These are phyloP conservation scores for Dactylellina parvicollis DNA, from an alignment of 2,329 filamentous ascomycete genomes.

Conservation along the genomic window DNA sequence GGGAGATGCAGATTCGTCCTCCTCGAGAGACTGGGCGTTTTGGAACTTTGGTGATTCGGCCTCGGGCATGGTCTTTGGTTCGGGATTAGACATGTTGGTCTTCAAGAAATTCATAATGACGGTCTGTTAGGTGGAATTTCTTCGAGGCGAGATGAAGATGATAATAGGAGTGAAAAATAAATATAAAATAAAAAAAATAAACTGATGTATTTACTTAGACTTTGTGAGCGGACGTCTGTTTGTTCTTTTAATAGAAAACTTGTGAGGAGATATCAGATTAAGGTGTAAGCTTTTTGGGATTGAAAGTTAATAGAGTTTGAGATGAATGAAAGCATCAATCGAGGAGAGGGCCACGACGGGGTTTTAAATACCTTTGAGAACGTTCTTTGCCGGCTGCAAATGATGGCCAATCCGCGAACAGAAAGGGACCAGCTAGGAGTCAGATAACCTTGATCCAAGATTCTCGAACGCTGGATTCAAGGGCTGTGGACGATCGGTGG, in stretches of 20 bases:
- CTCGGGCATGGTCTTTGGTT: slow-evolving; percentile 34
- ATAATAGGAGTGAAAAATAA: background rate
- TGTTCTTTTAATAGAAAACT: background rate
- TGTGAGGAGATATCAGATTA: slow-evolving; percentile 10
- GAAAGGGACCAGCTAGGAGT: slow-evolving; percentile 18
- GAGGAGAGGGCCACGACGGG: slow-evolving; percentile 17
- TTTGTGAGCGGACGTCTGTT: slow-evolving; percentile 2
- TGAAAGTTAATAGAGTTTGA: slow-evolving; percentile 36
- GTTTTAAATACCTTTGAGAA: slow-evolving; percentile 35
- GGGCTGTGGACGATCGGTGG: slow-evolving; percentile 21
- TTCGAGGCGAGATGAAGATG: background rate
- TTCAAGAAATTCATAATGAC: slow-evolving; percentile 31
- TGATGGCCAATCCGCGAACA: slow-evolving; percentile 11
- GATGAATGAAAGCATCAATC: slow-evolving; percentile 25
- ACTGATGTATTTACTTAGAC: slow-evolving; percentile 27
- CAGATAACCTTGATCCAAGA: slow-evolving; percentile 17
- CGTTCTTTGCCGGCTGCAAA: background rate
- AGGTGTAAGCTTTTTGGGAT: slow-evolving; percentile 22
- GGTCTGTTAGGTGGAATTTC: slow-evolving; percentile 12
- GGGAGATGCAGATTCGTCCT: slow-evolving; percentile 19
- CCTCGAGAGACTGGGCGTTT: slow-evolving; percentile 47
- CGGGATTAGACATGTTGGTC: slow-evolving; percentile 33
- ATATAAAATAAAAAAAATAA: background rate
- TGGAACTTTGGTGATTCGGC: slow-evolving; percentile 33
- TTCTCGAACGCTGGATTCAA: slow-evolving; percentile 2